Percentiles rank a stretch among this genome's conserved stretches.
These are phyloP conservation scores for Neonothopanus nambi DNA, from an alignment of 1,284 basidiomycete genomes.

Conservation along the genomic window DNA sequence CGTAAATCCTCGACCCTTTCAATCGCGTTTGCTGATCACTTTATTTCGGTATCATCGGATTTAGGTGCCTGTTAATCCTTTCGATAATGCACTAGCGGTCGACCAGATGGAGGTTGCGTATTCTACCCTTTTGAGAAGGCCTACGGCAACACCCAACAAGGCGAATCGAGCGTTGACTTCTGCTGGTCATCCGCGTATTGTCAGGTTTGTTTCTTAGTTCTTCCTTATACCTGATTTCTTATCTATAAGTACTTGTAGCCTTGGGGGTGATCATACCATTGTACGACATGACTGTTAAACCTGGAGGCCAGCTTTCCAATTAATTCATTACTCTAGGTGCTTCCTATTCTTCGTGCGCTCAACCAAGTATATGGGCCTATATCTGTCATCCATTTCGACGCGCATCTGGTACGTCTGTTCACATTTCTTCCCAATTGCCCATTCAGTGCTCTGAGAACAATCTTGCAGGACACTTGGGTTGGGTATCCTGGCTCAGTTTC, in stretches of 20 bases:
- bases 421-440: too few relatives aligned
- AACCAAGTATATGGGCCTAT: constrained; percentile 74
- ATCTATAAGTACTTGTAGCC: constrained; percentile 33
- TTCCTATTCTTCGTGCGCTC: constrained; percentile 73
- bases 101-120: constrained; percentile 82
- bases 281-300: constrained; percentile 36
- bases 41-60: not conserved
- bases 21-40: not conserved
- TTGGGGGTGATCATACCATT: constrained; percentile 82
- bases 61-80: constrained; percentile 72
- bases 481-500: constrained; percentile 53
- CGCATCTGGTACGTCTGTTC: constrained; percentile 51
- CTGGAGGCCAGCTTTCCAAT: not conserved
- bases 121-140: constrained; percentile 61
- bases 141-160: constrained; percentile 36
- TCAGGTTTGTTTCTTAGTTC: constrained; percentile 44
- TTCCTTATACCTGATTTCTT: not conserved
- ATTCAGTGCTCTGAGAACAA: too few relatives aligned
- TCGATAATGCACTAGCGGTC: constrained; percentile 74
- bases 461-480: constrained; percentile 58
- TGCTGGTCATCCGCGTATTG: constrained; percentile 62
- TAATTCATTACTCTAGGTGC: constrained; percentile 32
- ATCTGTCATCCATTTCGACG: constrained; percentile 82
- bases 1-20: too few relatives aligned
- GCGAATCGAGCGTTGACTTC: constrained; percentile 38